Conservation (phyloP, 441 rosid species). For the Croton laevigatus region DNA sequence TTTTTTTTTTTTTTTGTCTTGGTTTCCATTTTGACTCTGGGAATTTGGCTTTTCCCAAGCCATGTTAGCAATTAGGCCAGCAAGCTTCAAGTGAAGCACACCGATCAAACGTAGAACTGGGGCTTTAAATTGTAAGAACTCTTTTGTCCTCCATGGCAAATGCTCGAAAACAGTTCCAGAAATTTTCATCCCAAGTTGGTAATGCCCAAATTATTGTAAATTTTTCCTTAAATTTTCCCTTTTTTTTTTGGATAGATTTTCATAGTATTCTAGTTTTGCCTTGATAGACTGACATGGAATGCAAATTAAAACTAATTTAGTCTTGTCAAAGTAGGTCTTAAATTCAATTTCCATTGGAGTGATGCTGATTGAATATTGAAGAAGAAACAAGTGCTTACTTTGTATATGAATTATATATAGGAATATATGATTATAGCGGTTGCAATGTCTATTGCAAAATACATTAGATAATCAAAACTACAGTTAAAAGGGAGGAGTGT, state of each 20-base stretch:
- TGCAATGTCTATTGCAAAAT: conserved; percentile 1
- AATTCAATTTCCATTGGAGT: no score
- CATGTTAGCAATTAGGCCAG: conserved; percentile 6
- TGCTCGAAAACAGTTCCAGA: conserved; percentile 21
- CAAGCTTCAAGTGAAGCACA: conserved; percentile 10
- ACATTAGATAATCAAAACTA: background rate
- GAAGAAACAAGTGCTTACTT: no score
- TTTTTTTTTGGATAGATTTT: background rate
- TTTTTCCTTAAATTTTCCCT: background rate
- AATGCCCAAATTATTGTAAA: background rate
- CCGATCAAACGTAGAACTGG: conserved; percentile 18
- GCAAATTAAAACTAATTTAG: no score
- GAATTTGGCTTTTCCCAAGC: conserved; percentile 22
- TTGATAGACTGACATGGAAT: no score
- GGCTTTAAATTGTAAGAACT: conserved; percentile 33
- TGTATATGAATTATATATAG: background rate
- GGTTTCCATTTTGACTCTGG: conserved; percentile 12
- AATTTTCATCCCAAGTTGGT: conserved; percentile 4
- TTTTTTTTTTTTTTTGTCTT: background rate
- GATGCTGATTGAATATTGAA: no score
- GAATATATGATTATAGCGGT: background rate
- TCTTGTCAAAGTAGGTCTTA: no score
- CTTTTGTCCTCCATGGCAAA: conserved; percentile 26
- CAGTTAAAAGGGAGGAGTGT: background rate
- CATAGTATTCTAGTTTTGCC: background rate